Percentiles rank a stretch among this genome's conserved stretches.
phyloP scores from a whole-genome alignment of 306 rosid genomes.

The Mimosa bimucronata region DNA sequence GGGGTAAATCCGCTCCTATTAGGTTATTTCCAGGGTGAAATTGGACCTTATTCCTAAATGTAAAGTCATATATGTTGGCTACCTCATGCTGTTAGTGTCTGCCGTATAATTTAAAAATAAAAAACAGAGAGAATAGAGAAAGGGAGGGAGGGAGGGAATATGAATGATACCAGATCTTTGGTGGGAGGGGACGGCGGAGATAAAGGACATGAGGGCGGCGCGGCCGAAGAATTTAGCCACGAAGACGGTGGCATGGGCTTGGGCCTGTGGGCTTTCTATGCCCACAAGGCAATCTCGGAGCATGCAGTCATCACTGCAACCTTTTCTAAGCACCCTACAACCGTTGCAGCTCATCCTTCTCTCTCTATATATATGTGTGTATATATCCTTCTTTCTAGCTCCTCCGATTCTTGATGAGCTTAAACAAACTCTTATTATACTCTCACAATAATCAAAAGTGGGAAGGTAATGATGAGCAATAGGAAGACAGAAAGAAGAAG shows the following conservation, averaged over 20 bases:
- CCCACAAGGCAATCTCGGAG: constrained; percentile 49
- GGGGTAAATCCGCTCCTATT: too few species aligned
- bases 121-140: neutral
- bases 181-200: constrained; percentile 42
- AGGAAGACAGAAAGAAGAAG: constrained; percentile 5
- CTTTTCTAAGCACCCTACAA: constrained; percentile 58
- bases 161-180: constrained; percentile 49
- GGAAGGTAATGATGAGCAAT: neutral
- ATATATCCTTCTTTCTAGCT: neutral
- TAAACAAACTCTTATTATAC: neutral
- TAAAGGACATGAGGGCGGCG: constrained; percentile 58
- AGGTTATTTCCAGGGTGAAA: too few species aligned
- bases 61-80: too few species aligned
- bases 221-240: constrained; percentile 71
- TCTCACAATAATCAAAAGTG: neutral
- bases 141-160: neutral
- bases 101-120: too few species aligned
- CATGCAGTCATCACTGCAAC: constrained; percentile 56
- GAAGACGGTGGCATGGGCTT: constrained; percentile 61
- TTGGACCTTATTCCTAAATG: too few species aligned
- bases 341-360: constrained; percentile 60
- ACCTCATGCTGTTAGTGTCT: too few species aligned
- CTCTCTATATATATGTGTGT: neutral
- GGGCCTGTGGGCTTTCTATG: constrained; percentile 50
- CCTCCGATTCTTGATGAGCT: neutral